Conservation (phyloP, 2,329 filamentous ascomycete species). For the Oidium heveae region DNA sequence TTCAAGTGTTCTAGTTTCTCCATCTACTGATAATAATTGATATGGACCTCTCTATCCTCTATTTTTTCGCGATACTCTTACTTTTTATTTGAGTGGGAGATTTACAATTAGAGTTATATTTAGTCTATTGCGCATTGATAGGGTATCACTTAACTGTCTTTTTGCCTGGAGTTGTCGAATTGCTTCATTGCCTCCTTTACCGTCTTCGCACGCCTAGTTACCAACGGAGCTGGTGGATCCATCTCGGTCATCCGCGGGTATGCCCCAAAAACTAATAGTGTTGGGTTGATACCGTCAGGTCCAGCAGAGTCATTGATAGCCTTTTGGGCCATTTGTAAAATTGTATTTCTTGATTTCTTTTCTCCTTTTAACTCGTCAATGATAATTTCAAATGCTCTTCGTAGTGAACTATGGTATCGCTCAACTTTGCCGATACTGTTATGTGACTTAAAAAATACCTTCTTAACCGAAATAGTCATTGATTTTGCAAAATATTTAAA, state of each 20-base stretch:
- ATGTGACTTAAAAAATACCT: background rate
- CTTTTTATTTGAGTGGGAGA: constrained; percentile 1
- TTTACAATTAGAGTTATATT: background rate
- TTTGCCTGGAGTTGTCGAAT: constrained; percentile 1
- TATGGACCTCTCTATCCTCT: too few species aligned
- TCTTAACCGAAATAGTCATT: background rate
- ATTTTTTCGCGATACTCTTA: constrained; percentile 2
- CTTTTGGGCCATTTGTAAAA: background rate
- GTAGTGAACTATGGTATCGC: background rate
- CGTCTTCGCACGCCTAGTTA: background rate
- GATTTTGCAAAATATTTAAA: background rate
- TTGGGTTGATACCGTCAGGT: background rate
- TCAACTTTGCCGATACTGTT: background rate
- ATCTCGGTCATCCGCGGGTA: background rate
- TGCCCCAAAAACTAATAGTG: background rate
- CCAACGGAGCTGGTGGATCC: background rate
- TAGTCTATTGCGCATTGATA: background rate
- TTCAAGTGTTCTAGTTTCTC: background rate
- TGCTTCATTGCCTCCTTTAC: constrained; percentile 2
- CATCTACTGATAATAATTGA: background rate
- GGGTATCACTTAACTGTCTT: background rate
- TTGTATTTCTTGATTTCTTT: background rate
- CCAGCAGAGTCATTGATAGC: background rate
- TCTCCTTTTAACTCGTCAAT: background rate
- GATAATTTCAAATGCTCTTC: too few species aligned